Conservation (phyloP, 768 basidiomycete genomes). For the Lentinula edodes region DNA sequence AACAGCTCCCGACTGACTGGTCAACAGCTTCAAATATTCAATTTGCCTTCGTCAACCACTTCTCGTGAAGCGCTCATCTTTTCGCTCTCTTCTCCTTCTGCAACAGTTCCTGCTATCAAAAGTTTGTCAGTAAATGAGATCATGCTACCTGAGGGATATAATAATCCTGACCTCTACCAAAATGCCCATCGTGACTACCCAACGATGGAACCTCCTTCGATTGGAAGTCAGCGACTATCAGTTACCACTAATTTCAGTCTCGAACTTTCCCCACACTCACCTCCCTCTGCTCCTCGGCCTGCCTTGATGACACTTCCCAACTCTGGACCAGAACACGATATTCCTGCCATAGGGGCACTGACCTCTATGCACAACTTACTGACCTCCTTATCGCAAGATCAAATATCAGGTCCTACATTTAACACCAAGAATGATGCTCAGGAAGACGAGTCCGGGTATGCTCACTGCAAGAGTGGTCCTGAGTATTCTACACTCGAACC, state of each 20-base stretch:
- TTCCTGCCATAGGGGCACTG: background rate
- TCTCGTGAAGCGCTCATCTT: background rate
- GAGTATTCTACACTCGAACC: background rate
- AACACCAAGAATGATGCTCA: background rate
- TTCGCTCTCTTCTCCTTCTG: background rate
- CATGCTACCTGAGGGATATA: background rate
- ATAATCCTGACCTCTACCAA: background rate
- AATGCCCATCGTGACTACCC: background rate
- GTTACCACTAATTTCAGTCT: background rate
- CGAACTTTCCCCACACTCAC: background rate
- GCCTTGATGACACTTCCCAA: background rate
- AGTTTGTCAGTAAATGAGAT: background rate
- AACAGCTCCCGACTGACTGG: background rate
- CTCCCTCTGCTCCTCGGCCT: background rate
- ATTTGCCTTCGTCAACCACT: background rate
- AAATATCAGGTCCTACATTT: background rate
- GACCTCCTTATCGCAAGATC: background rate
- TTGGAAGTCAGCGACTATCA: background rate
- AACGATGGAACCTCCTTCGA: background rate
- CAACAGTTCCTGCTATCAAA: background rate
- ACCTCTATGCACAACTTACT: constrained; percentile 1
- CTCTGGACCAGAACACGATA: background rate
- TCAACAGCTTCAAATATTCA: background rate
- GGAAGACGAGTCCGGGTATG: background rate
- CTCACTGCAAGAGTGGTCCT: background rate